These are phyloP conservation scores for Colletotrichum lupini DNA, from an alignment of 2,329 filamentous ascomycete genomes.

Conservation along the genomic window DNA sequence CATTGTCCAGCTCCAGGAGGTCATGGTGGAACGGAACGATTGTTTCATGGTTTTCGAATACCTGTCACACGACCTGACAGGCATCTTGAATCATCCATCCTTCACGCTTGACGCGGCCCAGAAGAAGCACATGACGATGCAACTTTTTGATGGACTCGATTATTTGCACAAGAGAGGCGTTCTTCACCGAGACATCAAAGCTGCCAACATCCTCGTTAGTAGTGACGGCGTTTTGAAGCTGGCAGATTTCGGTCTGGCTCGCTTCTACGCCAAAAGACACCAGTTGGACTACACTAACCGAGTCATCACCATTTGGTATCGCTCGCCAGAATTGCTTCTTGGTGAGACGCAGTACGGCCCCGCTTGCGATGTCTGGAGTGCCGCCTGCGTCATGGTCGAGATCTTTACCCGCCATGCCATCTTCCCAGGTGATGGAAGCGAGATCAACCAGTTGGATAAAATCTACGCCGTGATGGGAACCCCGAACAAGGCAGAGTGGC, in stretches of 20 bases:
- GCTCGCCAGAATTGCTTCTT: constrained; percentile 88
- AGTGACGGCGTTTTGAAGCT: constrained; percentile 90
- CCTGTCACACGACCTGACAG: constrained; percentile 93
- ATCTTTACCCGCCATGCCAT: constrained; percentile 95
- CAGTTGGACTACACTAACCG: constrained; percentile 97
- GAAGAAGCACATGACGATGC: constrained; percentile 91
- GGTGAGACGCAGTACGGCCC: constrained; percentile 92
- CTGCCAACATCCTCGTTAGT: constrained; percentile 95
- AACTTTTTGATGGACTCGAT: constrained; percentile 92
- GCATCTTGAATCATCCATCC: constrained; percentile 91
- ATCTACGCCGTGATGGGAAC: constrained; percentile 95
- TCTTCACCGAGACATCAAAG: constrained; percentile 96
- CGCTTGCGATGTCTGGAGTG: constrained; percentile 95
- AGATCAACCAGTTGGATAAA: constrained; percentile 95
- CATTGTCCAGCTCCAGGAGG: constrained; percentile 85
- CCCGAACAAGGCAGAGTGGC: constrained; percentile 87
- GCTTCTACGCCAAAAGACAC: constrained; percentile 93
- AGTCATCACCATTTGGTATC: constrained; percentile 99
- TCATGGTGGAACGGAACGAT: constrained; percentile 98
- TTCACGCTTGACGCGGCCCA: constrained; percentile 87
- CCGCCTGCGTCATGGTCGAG: constrained; percentile 95
- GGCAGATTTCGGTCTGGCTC: constrained; percentile 94
- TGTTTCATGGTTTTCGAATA: constrained; percentile 99
- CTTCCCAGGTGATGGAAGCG: constrained; percentile 95
- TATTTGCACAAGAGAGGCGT: constrained; percentile 96